Conservation (phyloP, 768 basidiomycete genomes). For the Phylloporus sp. region DNA sequence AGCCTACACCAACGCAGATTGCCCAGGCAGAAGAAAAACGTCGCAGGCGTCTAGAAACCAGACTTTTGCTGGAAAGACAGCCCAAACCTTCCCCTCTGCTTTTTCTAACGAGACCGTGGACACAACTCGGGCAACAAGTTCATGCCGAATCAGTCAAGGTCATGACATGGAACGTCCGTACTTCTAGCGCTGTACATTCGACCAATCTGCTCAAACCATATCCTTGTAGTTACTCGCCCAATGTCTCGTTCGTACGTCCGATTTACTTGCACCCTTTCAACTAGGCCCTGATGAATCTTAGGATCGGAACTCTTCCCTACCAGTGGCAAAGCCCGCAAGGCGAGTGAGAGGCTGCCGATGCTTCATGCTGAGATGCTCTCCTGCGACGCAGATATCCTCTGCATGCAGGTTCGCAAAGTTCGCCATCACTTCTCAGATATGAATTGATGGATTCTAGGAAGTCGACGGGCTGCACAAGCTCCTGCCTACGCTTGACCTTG, state of each 20-base stretch:
- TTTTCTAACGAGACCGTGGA: conserved; percentile 34
- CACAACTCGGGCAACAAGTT: conserved; percentile 17
- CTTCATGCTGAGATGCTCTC: conserved; percentile 69
- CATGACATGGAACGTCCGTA: conserved; percentile 82
- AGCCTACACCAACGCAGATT: conserved; percentile 52
- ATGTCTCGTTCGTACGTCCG: conserved; percentile 67
- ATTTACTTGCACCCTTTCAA: not conserved
- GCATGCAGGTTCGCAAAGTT: conserved; percentile 64
- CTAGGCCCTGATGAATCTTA: conserved; percentile 25
- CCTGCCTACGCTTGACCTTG: conserved; percentile 58
- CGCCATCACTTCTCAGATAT: not conserved
- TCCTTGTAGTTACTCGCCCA: conserved; percentile 66
- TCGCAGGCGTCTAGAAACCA: conserved; percentile 44
- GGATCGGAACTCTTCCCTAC: conserved; percentile 80
- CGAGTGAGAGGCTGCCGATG: conserved; percentile 69
- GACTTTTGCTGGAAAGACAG: conserved; percentile 24
- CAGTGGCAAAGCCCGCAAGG: conserved; percentile 77
- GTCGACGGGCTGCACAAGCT: conserved; percentile 79
- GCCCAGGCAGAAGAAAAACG: conserved; percentile 48
- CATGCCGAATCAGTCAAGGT: conserved; percentile 41
- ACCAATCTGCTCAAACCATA: conserved; percentile 1
- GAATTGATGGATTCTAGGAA: conserved; percentile 50
- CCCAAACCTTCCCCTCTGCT: conserved; percentile 4
- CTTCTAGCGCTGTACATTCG: not conserved
- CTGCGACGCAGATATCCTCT: conserved; percentile 75